A percentile compares a stretch with the other conserved stretches of the same genome.
Conservation (phyloP, 257 asterid genomes). For the Petunia secreta region DNA sequence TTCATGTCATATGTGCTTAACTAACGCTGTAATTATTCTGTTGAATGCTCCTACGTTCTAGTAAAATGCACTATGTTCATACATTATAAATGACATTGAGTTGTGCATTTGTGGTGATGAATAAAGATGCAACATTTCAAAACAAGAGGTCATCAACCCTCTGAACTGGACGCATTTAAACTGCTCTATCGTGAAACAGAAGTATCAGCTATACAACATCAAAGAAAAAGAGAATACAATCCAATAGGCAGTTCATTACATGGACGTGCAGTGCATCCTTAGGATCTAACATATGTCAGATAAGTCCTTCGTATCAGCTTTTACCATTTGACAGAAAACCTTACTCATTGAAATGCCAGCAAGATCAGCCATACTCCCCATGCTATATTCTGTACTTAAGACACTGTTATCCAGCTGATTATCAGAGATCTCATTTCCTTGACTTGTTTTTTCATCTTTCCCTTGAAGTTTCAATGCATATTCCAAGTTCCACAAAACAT, state of each 20-base stretch:
- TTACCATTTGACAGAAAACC: constrained; percentile 48
- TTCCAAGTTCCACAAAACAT: constrained; percentile 53
- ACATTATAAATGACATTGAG: background rate
- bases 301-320: constrained; percentile 31
- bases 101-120: background rate
- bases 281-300: constrained; percentile 7
- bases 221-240: background rate
- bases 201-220: background rate
- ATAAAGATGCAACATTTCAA: background rate
- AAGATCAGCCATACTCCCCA: constrained; percentile 42
- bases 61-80: too few species aligned
- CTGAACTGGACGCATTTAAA: background rate
- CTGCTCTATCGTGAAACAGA: background rate
- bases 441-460: background rate
- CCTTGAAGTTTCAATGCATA: constrained; percentile 41
- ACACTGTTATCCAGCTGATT: constrained; percentile 19
- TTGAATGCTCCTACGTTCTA: background rate
- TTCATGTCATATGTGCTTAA: background rate
- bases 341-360: constrained; percentile 44
- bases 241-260: background rate
- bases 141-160: background rate
- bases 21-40: background rate
- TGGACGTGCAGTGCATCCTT: background rate
- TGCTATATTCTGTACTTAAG: constrained; percentile 32
- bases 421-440: background rate